Evolutionary conservation across 2,329 filamentous ascomycete species (phyloP).

Genomic region (Cryphonectria radicalis): DNA sequence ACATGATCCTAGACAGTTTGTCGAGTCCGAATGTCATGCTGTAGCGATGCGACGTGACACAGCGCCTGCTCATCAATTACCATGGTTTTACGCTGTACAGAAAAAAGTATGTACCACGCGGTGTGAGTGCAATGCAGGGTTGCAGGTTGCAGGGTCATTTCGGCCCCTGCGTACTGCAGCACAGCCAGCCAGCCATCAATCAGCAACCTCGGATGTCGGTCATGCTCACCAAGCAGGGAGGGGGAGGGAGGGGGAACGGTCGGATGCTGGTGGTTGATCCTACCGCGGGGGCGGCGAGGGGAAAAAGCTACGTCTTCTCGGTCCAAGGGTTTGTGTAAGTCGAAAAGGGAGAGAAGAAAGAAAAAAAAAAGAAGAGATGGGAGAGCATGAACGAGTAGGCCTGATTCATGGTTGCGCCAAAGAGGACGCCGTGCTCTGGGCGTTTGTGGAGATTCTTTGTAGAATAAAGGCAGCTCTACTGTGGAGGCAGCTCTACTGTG

Average conservation of each 20-base stretch:
- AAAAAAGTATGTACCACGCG: neutral
- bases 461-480: neutral
- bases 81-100: neutral
- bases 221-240: neutral
- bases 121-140: neutral
- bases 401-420: neutral
- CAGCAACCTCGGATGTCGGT: constrained; percentile 10
- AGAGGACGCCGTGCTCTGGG: neutral
- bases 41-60: neutral
- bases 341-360: neutral
- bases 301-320: neutral
- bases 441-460: neutral
- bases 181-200: neutral
- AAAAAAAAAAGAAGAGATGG: neutral
- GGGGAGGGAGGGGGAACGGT: neutral
- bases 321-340: neutral
- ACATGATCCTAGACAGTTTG: neutral
- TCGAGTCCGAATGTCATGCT: constrained; percentile 1
- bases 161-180: neutral
- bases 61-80: neutral
- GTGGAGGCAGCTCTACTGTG: neutral
- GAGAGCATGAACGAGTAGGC: neutral
- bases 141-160: neutral
- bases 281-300: neutral
- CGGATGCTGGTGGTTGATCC: neutral